Conservation (phyloP, 305 asterid species). For the Rubia occidens region DNA sequence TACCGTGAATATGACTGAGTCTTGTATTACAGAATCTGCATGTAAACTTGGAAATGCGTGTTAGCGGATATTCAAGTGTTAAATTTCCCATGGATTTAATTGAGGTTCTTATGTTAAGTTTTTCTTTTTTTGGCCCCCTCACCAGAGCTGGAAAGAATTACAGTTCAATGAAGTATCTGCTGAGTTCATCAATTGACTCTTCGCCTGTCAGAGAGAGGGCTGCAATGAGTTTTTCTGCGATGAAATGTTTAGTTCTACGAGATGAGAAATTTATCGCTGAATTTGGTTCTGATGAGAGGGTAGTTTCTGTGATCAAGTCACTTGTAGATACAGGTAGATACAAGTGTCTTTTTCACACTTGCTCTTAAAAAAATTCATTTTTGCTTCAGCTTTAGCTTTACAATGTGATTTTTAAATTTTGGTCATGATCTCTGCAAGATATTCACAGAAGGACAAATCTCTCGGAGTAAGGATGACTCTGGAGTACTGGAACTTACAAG, state of each 20-base stretch:
- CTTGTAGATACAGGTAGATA: slow-evolving; percentile 81
- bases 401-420: slow-evolving; percentile 52
- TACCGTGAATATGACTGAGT: not conserved
- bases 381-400: slow-evolving; percentile 23
- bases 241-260: slow-evolving; percentile 86
- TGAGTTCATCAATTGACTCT: slow-evolving; percentile 67
- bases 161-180: slow-evolving; percentile 77
- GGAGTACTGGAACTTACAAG: slow-evolving; percentile 39
- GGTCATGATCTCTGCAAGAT: slow-evolving; percentile 73
- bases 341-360: slow-evolving; percentile 30
- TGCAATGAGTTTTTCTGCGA: slow-evolving; percentile 73
- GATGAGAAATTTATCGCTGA: slow-evolving; percentile 68
- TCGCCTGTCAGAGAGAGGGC: slow-evolving; percentile 95
- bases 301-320: slow-evolving; percentile 53
- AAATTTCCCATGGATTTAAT: not conserved
- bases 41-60: not conserved
- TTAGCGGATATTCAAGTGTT: not conserved
- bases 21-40: not conserved
- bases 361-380: slow-evolving; percentile 5
- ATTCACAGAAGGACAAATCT: slow-evolving; percentile 73
- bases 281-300: slow-evolving; percentile 76
- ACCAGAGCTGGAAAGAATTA: slow-evolving; percentile 53
- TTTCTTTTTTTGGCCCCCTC: slow-evolving; percentile 4
- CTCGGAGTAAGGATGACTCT: slow-evolving; percentile 41
- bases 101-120: not conserved